phyloP scores from a whole-genome alignment of 2,329 filamentous ascomycete genomes.

The Fusarium aywerte region DNA sequence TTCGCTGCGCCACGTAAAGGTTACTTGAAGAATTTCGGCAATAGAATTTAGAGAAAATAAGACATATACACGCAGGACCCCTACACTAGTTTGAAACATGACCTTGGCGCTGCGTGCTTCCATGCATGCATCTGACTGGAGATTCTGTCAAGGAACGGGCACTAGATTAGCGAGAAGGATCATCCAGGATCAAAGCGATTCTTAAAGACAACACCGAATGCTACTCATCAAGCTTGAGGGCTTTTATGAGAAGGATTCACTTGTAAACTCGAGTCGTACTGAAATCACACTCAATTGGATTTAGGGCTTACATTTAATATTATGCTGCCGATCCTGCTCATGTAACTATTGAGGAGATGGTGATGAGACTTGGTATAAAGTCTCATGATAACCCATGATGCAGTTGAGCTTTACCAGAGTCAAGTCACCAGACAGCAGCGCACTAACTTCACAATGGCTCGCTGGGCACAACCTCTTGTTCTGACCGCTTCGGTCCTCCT shows the following conservation, averaged over 20 bases:
- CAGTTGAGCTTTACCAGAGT: not conserved
- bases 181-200: constrained; percentile 8
- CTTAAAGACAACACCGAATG: constrained; percentile 3
- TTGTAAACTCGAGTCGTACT: too few species aligned
- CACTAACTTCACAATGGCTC: not conserved
- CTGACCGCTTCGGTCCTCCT: constrained; percentile 9
- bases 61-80: not conserved
- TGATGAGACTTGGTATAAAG: not conserved
- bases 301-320: constrained; percentile 9
- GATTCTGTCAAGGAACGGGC: not conserved
- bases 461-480: constrained; percentile 11
- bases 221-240: not conserved
- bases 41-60: too few species aligned
- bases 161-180: constrained; percentile 5
- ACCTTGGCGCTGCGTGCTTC: constrained; percentile 10
- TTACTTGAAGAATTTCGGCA: too few species aligned
- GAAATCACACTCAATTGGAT: not conserved
- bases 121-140: constrained; percentile 10
- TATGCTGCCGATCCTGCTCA: too few species aligned
- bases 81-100: not conserved
- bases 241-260: not conserved
- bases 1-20: too few species aligned
- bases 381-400: not conserved
- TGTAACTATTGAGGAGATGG: not conserved
- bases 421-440: not conserved